Base-by-base conservation (phyloP, 1,284 basidiomycete genomes). In the Leccinum solheimii region DNA sequence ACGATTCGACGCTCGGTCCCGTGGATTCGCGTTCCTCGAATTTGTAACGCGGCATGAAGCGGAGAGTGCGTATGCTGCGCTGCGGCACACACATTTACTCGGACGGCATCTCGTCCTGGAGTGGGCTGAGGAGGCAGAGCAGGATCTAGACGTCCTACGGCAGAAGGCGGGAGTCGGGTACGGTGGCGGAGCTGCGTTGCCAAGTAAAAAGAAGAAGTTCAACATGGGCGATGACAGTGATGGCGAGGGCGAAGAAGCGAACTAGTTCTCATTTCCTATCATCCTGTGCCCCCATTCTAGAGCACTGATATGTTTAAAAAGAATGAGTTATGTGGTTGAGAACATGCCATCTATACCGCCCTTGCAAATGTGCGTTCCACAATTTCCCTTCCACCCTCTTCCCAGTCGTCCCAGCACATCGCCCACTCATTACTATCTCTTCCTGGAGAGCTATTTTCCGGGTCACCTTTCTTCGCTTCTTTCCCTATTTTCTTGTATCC, bases 11-110 rank as follows among this genome's bases (percentile, higher is more conserved):
- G 84, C 90, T 16, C 86, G 90, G 34, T 87, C 91, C 1, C 87
- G 97, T 32, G 97, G 97, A 9, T 99, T 98, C 74, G 97, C 94
- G 1, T 99, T 99, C 80, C 82, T 98, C 66, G 97, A 99, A 69
- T 97, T 97, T 72, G 83, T 91, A 26, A 89, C 92, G 2, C 84
- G 91, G 13, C 87, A 88, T 58, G 95, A 98, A 71, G 95, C 95
- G 2, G 88, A 93, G 76, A 88, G 89, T 52, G 95, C 93, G 0
- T 94, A 90, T 76, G 84, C 85, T 21, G 86, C 92, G 3, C 83
- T 99, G 48, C 85, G 87, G 66, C 95, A 98, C 77, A 98, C 95
- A 0, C 97, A 99, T 81, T 87, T 99, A 69, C 86, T 99, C 8
- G 97, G 97, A 3, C 80, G 97, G 32, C 97, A 99, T 83, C 78